Evolutionary conservation across 2,329 filamentous ascomycete genomes (phyloP).

Genomic region (Aspergillus sp.): DNA sequence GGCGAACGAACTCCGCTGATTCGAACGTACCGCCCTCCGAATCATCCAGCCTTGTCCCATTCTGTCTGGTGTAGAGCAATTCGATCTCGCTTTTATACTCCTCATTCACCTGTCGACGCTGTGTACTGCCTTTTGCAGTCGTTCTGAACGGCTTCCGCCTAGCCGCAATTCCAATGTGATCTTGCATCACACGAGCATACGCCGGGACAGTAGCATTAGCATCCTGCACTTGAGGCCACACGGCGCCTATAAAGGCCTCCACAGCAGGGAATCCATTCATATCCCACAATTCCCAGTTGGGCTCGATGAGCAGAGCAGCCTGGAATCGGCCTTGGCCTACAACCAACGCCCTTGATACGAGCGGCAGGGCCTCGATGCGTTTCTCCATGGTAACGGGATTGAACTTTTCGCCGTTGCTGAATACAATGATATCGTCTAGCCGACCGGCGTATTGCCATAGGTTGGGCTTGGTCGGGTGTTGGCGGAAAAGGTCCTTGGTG

Average conservation of each 20-base stretch:
- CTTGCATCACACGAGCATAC: background rate
- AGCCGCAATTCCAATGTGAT: background rate
- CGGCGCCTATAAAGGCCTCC: background rate
- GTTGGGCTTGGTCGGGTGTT: background rate
- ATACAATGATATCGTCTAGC: slow-evolving; percentile 45
- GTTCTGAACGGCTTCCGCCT: background rate
- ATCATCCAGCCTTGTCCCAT: background rate
- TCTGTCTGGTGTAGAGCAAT: background rate
- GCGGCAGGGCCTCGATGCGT: slow-evolving; percentile 31
- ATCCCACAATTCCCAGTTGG: background rate
- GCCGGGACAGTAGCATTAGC: background rate
- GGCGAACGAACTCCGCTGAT: background rate
- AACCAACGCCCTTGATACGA: background rate
- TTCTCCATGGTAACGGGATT: slow-evolving; percentile 45
- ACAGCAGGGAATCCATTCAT: too few species aligned
- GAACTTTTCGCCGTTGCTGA: slow-evolving; percentile 47
- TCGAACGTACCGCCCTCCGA: background rate
- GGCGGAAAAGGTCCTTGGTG: background rate
- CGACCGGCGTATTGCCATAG: background rate
- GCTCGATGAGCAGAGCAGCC: background rate
- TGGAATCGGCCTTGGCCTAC: background rate
- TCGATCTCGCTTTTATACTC: background rate
- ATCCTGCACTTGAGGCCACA: background rate
- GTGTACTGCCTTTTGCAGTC: background rate
- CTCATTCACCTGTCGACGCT: background rate